phyloP scores from a whole-genome alignment of 768 basidiomycete genomes.

The Mycena latifolia region DNA sequence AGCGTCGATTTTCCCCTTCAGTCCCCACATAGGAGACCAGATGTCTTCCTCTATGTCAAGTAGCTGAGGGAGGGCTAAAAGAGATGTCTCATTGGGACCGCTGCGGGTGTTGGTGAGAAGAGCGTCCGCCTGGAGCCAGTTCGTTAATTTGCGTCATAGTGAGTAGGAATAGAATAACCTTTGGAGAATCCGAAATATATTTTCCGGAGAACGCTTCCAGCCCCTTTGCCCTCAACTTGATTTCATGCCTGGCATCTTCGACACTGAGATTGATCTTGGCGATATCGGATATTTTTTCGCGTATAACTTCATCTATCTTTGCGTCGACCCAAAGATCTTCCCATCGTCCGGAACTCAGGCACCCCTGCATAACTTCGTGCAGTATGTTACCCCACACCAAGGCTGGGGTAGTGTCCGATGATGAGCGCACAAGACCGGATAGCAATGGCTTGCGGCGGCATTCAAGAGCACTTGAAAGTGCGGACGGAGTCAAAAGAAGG shows the following conservation, averaged over 20 bases:
- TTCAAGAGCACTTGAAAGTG: constrained; percentile 84
- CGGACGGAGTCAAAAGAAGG: constrained; percentile 90
- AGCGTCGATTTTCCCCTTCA: constrained; percentile 97
- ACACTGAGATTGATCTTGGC: constrained; percentile 69
- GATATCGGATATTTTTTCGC: constrained; percentile 68
- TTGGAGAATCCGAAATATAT: constrained; percentile 75
- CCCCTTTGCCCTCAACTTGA: constrained; percentile 73
- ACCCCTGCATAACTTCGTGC: constrained; percentile 91
- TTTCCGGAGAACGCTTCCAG: constrained; percentile 72
- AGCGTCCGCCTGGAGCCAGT: constrained; percentile 64
- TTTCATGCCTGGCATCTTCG: constrained; percentile 75
- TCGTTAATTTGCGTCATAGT: background rate
- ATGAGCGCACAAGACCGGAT: constrained; percentile 68
- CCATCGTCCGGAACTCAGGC: constrained; percentile 73
- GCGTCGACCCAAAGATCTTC: constrained; percentile 71
- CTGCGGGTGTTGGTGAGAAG: constrained; percentile 78
- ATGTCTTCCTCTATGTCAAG: constrained; percentile 97
- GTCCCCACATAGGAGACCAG: constrained; percentile 94
- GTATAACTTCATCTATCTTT: constrained; percentile 68
- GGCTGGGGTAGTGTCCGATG: constrained; percentile 71
- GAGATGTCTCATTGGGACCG: constrained; percentile 57
- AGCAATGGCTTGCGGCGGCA: constrained; percentile 93
- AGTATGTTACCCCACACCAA: constrained; percentile 94
- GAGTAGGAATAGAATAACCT: constrained; percentile 55
- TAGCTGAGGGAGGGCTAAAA: constrained; percentile 79